phyloP scores from a whole-genome alignment of 176 grass and related monocot genomes.

The Rhynchospora pubera region DNA sequence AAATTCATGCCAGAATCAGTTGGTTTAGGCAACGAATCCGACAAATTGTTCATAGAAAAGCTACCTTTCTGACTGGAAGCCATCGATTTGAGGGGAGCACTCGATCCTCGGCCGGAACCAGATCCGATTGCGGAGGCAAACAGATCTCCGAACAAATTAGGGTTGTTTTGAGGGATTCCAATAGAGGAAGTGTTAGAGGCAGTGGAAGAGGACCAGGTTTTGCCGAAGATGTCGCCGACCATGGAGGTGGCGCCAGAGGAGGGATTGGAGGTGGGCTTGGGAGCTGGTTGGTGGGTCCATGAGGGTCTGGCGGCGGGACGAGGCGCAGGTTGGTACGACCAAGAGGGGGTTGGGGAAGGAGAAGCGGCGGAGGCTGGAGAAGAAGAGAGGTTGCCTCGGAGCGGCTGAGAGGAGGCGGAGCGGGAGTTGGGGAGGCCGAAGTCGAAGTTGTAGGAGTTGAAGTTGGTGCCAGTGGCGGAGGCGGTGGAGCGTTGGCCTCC shows the following conservation, averaged over 20 bases:
- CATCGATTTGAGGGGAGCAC: constrained; percentile 64
- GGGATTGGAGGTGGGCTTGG: constrained; percentile 17
- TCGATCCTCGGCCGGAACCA: constrained; percentile 30
- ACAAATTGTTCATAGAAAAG: constrained; percentile 77
- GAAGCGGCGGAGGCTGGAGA: constrained; percentile 24
- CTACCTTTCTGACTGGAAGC: constrained; percentile 26
- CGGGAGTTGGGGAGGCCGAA: constrained; percentile 51
- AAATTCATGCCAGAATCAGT: constrained; percentile 29
- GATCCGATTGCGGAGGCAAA: constrained; percentile 67
- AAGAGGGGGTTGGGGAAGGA: constrained; percentile 25
- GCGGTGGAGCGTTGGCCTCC: constrained; percentile 23
- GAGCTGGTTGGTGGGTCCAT: constrained; percentile 70
- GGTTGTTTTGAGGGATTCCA: constrained; percentile 58
- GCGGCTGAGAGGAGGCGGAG: constrained; percentile 48
- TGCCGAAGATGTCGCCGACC: constrained; percentile 92
- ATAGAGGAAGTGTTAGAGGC: constrained; percentile 32
- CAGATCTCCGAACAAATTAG: constrained; percentile 87
- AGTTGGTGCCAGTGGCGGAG: constrained; percentile 40
- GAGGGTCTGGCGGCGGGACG: constrained; percentile 29
- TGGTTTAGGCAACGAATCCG: constrained; percentile 59
- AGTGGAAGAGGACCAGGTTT: constrained; percentile 64
- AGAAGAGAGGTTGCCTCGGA: constrained; percentile 53
- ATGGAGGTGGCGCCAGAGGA: constrained; percentile 51
- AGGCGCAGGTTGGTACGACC: constrained; percentile 34
- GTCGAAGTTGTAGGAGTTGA: constrained; percentile 95